Percentiles rank a stretch among this genome's conserved stretches.
Conservation (phyloP, 805 yeast genomes). For the Scheffersomyces coipomensis region DNA sequence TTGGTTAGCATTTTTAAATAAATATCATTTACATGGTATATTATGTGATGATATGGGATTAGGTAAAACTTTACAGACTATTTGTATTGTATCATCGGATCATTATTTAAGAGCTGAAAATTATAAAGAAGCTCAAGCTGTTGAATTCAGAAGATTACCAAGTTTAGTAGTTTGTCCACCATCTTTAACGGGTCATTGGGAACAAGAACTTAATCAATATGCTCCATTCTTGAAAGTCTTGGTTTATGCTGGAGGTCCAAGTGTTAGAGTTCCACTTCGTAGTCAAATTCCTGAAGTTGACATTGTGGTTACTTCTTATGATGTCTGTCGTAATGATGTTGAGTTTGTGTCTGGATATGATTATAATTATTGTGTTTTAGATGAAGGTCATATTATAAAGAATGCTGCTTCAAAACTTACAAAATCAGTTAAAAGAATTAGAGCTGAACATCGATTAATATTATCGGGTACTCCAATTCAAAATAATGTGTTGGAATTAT, state of each 20-base stretch:
- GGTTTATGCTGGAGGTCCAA: conserved; percentile 94
- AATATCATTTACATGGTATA: conserved; percentile 94
- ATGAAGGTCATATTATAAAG: conserved; percentile 97
- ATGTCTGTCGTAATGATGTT: conserved; percentile 91
- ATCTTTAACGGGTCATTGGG: conserved; percentile 98
- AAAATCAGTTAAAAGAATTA: conserved; percentile 76
- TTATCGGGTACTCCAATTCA: conserved; percentile 98
- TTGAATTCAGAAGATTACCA: conserved; percentile 74
- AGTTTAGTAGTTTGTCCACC: conserved; percentile 94
- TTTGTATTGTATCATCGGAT: conserved; percentile 95
- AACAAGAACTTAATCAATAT: conserved; percentile 85
- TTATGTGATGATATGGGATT: conserved; percentile 99
- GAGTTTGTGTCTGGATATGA: conserved; percentile 57
- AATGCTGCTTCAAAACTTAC: conserved; percentile 86
- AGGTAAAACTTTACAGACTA: conserved; percentile 95
- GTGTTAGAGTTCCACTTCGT: conserved; percentile 58
- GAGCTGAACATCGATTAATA: conserved; percentile 86
- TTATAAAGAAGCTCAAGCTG: conserved; percentile 55
- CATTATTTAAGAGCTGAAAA: conserved; percentile 82
- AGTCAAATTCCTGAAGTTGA: conserved; percentile 58
- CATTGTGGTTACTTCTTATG: conserved; percentile 91
- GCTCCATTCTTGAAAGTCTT: conserved; percentile 82
- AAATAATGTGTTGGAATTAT: conserved; percentile 90
- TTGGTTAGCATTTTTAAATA: conserved; percentile 94
- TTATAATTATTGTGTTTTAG: conserved; percentile 92